Evolutionary conservation across 139 green algal genomes (phyloP), one percentile per base, ranked within the genome.

Genomic region (Picochlorum sp.): DNA sequence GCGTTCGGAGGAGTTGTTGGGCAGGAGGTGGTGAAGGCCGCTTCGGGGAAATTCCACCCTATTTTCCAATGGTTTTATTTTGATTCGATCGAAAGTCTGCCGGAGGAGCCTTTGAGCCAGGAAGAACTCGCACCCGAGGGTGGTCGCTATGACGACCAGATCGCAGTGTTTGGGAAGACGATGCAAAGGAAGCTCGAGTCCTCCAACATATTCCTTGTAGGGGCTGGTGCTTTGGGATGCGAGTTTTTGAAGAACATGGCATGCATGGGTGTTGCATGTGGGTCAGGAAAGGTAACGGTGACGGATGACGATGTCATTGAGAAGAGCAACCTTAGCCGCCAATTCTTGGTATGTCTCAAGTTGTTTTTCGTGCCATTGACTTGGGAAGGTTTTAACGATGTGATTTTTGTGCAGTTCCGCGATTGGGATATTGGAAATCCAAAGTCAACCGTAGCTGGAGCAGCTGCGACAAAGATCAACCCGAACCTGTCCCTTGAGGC

Each of bases 161-260:
- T 96, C 0, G 81, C 80, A 2, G 83, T 97, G 32, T 95, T 98
- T 73, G 93, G 93, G 6, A 67, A 65, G 41, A 70, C 60, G 10
- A 41, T 95, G 59, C 86, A 95, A 72, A n/a, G 67, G 20, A 79
- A 87, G 60, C 72, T 98, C 26, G 60, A 72, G 37, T 21, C 57
- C 6, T 73, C 88, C 6, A 83, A 94, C 15, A 62, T 94, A 2
- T 98, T 98, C 80, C 76, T 98, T 62, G 93, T 98, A 21, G 93
- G 93, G 5, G 92, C 93, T 3, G 93, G 93, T 24, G 93, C 93
- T 8, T 81, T 99, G 57, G 93, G 93, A 15, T 99, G 93, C 75
- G 93, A 99, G 72, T 97, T 99, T 77, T 68, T 98, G 11, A 98
- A 98, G 79, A 96, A 97, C 73, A 89, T 99, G 49, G 92, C 92